Base-by-base conservation (phyloP, 495 filamentous ascomycete genomes). In the Darksidea phi region DNA sequence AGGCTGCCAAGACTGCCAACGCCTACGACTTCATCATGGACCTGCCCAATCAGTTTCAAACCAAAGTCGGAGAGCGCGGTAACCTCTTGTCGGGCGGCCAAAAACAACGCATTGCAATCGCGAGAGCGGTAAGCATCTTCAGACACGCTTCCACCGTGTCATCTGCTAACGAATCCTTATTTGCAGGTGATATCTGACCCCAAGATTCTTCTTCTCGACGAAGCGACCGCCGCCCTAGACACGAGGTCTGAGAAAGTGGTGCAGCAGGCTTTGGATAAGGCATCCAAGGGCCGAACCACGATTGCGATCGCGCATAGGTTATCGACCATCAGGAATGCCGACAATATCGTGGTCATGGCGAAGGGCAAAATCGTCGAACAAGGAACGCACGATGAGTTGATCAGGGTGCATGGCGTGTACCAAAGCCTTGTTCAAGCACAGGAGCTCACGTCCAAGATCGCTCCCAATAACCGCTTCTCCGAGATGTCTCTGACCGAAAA, bases 241-340 rank as follows among this genome's bases (percentile, higher is more conserved):
- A 96, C 94, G 48, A 94, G 91, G 70, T 91, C 89, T 13, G 94
- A 98, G 75, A 90, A 90, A 32, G 88, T 96, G 5, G 94, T 98
- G 0, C 94, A 98, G 74, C 89, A 89, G 41, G 94, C 94, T 17
- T 80, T 98, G 20, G 92, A 97, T 66, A 86, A 81, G 47, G 94
- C 91, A 37, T 83, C 91, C 12, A 80, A 88, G 63, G 94, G 93
- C n/a, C 84, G 94, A 24, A 98, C 94, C 0, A 97, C 94, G 11
- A 95, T 97, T 69, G 87, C 93, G 10, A 97, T 98, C 69, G 95
- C 94, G 24, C 94, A 98, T 73, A 85, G 94, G 51, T 78, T 98
- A 28, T 95, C 90, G 0, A 98, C 94, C 28, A 95, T 98, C 77
- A 93, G 88, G 73, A 82, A 87, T 57, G 93, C 92, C 0, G 87